Conservation (phyloP, 2,329 filamentous ascomycete genomes). For the Colletotrichum liaoningense region DNA sequence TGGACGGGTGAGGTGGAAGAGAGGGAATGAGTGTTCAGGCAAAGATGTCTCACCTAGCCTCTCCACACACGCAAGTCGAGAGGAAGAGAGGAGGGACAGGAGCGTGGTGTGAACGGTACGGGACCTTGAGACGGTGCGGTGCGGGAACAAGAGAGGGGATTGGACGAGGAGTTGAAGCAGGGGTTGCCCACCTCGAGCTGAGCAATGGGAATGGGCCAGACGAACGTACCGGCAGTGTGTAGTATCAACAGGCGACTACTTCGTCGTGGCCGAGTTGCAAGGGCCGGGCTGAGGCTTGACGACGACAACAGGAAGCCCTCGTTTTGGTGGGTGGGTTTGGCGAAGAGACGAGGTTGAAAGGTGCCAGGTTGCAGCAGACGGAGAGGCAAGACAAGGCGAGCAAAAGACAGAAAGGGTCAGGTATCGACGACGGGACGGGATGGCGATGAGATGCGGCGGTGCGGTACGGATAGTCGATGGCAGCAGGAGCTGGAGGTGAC, state of each 20-base stretch:
- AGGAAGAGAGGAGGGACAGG: conserved; percentile 24
- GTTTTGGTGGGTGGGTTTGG: not conserved
- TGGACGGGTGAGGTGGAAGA: conserved; percentile 12
- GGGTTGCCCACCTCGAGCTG: conserved; percentile 31
- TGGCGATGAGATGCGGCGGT: conserved; percentile 33
- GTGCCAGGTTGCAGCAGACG: not conserved
- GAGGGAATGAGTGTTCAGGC: conserved; percentile 30
- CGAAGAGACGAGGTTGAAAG: not conserved
- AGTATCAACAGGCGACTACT: conserved; percentile 10
- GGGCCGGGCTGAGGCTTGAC: not conserved
- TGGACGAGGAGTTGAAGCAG: conserved; percentile 27
- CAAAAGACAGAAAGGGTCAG: not conserved
- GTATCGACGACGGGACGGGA: conserved; percentile 23
- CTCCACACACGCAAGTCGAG: conserved; percentile 22
- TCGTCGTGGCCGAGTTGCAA: not conserved
- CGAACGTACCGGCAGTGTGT: conserved; percentile 14
- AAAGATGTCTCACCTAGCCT: conserved; percentile 35
- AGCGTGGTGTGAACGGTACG: not conserved
- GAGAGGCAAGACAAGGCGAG: conserved; percentile 2
- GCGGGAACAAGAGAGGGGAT: conserved; percentile 34
- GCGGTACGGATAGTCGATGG: conserved; percentile 9
- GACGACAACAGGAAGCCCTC: conserved; percentile 8
- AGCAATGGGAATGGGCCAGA: conserved; percentile 25
- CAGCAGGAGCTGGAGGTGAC: conserved; percentile 18
- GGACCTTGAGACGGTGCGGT: conserved; percentile 6